Evolutionary conservation across 2,329 filamentous ascomycete species (phyloP), one percentile per base, ranked within the genome.

Genomic region (Paecilomyces niveus): DNA sequence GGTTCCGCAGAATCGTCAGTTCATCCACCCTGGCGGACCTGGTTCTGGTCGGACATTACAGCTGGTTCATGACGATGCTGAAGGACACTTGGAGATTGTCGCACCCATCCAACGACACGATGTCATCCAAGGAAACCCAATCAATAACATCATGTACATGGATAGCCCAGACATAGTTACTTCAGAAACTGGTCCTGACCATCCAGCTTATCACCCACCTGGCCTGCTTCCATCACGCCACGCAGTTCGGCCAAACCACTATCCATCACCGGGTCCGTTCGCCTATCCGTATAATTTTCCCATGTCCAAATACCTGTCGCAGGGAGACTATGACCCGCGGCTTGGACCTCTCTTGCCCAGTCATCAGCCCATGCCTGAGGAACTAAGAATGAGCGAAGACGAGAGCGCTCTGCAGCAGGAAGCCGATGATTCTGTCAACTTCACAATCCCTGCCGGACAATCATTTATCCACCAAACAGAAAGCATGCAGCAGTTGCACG

Each of bases 351-450:
- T 45, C 39, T 45, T 45, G 2, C 39, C 15, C 39, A 18, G 39
- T 18, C 39, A 18, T 45, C 39, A 45, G 39, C 39, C n/a, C 7
- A 18, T 18, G 3, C 57, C 60, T 15, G 55, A 59, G 24, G 61
- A 62, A 54, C 55, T 59, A 9, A 55, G 59, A 52, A 31, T 61
- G 32, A 53, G 54, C 53, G 59, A 54, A 7, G 58, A 55, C 8
- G 59, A 56, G 29, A 57, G 57, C 24, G 22, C 61, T 55, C 57
- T 59, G 24, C 58, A 56, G 24, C 55, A 56, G 32, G 55, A 60
- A 45, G 35, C 15, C n/a, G 35, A 45, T n/a, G 35, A 8, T 3
- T 5, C 35, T 8, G 9, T 45, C 39, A 5, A 18, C 18, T 45
- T 18, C 7, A 45, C n/a, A 9, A 18, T 18, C n/a, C 39, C 15